phyloP scores from a whole-genome alignment of 1,284 basidiomycete species.

The Xerocomus amazonicus region DNA sequence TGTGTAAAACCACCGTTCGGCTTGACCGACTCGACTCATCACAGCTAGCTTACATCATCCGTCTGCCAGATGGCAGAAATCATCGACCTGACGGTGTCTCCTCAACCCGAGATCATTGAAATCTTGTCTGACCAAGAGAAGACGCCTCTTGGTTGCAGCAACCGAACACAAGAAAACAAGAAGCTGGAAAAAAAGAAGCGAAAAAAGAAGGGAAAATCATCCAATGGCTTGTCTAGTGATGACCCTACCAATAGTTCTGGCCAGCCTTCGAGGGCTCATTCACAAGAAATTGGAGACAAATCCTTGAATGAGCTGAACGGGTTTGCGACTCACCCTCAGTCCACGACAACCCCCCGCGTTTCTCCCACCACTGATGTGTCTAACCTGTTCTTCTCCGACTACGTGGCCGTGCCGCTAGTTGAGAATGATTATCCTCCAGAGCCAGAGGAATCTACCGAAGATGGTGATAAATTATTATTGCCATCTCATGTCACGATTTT shows the following conservation, averaged over 20 bases:
- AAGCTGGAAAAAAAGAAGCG: constrained; percentile 8
- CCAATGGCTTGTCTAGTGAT: constrained; percentile 11
- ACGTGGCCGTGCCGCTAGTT: constrained; percentile 35
- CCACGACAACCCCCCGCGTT: constrained; percentile 1
- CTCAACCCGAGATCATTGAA: constrained; percentile 30
- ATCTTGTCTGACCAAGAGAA: constrained; percentile 25
- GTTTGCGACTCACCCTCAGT: neutral
- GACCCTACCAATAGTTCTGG: constrained; percentile 7
- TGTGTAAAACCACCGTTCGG: too few species aligned
- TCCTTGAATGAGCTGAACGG: neutral
- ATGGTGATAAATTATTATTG: constrained; percentile 42
- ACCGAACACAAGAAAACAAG: constrained; percentile 13
- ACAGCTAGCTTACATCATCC: neutral
- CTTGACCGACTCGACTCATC: too few species aligned
- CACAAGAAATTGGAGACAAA: constrained; percentile 11
- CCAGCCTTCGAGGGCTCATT: constrained; percentile 20
- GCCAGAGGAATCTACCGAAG: constrained; percentile 11
- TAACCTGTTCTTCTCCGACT: constrained; percentile 54
- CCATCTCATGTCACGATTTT: constrained; percentile 62
- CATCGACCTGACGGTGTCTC: constrained; percentile 31
- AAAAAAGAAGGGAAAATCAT: constrained; percentile 16
- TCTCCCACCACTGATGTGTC: constrained; percentile 15
- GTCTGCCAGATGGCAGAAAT: constrained; percentile 28
- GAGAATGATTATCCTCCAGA: constrained; percentile 5
- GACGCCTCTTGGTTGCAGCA: neutral